Evolutionary conservation across 1,284 basidiomycete species (phyloP), one percentile per base, ranked within the genome.

Genomic region (Leccinum holopus): DNA sequence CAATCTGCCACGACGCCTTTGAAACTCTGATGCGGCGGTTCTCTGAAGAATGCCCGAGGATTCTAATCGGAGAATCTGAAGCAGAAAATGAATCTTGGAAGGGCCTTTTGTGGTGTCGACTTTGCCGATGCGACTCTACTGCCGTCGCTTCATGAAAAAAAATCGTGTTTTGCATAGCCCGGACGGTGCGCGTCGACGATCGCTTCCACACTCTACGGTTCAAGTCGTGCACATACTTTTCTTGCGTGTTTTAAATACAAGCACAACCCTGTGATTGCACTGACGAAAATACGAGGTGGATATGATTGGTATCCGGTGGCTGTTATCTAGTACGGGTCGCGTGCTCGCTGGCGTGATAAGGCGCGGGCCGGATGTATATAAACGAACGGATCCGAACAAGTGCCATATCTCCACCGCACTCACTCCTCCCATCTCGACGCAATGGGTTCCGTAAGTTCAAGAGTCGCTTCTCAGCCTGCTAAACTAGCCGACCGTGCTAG

Each of bases 361-460:
- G 57, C 63, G 57, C 33, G 28, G 60, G 44, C 28, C 51, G 51
- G 18, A 52, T 53, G 71, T 70, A 71, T 69, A 72, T 65, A 72
- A 70, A 74, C 59, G 63, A 65, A 58, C 53, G 25, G 25, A 55
- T 70, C 68, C 18, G 62, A 41, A 25, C 60, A 32, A 58, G 60
- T 70, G 63, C 63, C 51, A 39, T 63, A 57, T 55, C 54, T 5
- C 3, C 49, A 57, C 68, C 39, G 3, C 51, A 51, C 59, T 28
- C 60, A 25, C 57, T 57, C 44, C 57, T 57, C 44, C 54, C 30
- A 61, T 18, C 55, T 35, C 21, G 55, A 54, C 59, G 60, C 59
- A 49, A 74, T 74, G 72, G 72, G 72, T 41, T 58, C 65, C 39
- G 60, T 65, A 60, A 51, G 53, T 37, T 74, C 72, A 5, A 77